Percentiles rank a stretch among this genome's conserved stretches.
Conservation (phyloP, 2,329 filamentous ascomycete genomes). For the Talaromyces albobiverticillius region DNA sequence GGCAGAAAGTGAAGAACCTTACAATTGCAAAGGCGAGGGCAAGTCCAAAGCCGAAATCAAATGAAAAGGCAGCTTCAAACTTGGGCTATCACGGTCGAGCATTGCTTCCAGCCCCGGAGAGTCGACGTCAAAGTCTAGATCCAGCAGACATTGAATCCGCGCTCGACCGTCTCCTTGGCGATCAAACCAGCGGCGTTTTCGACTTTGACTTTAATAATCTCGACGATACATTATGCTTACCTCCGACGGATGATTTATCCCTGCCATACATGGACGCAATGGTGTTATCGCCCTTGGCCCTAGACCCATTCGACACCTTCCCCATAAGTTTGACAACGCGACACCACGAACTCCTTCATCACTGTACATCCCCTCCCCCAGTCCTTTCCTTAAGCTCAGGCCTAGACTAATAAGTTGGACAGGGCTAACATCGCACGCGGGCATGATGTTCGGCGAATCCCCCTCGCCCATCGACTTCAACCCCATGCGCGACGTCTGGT, state of each 20-base stretch:
- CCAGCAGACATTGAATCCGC: too few species aligned
- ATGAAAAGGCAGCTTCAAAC: too few species aligned
- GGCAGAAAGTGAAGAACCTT: background rate
- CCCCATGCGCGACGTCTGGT: conserved; percentile 16
- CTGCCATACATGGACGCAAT: too few species aligned
- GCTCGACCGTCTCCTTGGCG: too few species aligned
- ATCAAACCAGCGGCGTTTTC: too few species aligned
- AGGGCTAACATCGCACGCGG: conserved; percentile 13
- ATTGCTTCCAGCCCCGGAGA: too few species aligned
- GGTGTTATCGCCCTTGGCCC: conserved; percentile 2
- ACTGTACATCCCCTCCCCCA: conserved; percentile 8
- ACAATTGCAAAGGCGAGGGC: background rate
- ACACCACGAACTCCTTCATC: conserved; percentile 13
- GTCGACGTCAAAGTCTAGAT: too few species aligned
- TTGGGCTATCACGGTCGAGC: too few species aligned
- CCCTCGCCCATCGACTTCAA: conserved; percentile 7
- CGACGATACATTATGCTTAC: too few species aligned
- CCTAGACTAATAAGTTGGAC: background rate
- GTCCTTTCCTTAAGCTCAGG: background rate
- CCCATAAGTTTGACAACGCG: conserved; percentile 9
- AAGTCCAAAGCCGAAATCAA: background rate
- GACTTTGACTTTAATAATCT: too few species aligned
- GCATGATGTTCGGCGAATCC: conserved; percentile 12
- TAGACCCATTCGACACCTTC: conserved; percentile 14
- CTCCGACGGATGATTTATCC: too few species aligned